phyloP scores from a whole-genome alignment of 2,329 filamentous ascomycete species.

The Leptographium galeiforme region DNA sequence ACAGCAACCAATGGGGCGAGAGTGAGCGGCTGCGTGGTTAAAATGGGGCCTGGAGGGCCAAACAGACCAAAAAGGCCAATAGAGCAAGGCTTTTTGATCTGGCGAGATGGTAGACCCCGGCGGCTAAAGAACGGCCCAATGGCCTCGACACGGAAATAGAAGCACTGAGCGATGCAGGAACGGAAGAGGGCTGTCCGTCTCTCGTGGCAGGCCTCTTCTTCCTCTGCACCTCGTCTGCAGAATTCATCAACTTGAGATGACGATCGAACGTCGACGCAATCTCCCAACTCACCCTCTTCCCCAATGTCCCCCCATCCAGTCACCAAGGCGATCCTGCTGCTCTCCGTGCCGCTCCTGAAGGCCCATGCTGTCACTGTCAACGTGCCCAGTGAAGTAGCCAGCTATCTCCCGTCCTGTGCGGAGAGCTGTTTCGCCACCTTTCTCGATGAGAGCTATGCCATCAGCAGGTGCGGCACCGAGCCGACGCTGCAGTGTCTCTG shows the following conservation, averaged over 20 bases:
- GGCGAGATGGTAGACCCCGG: background rate
- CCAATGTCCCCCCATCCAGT: conserved; percentile 31
- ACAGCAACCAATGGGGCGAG: background rate
- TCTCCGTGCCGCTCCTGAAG: conserved; percentile 4
- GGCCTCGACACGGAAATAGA: background rate
- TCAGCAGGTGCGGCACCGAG: conserved; percentile 30
- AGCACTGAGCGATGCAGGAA: background rate
- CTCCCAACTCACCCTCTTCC: background rate
- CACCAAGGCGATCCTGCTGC: conserved; percentile 18
- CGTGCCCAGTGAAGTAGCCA: conserved; percentile 24
- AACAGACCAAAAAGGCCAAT: no score
- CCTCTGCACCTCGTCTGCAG: no score
- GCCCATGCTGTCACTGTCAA: conserved; percentile 14
- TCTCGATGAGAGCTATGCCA: conserved; percentile 43
- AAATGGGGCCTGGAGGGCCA: background rate
- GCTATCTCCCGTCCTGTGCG: conserved; percentile 44
- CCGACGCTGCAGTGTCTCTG: conserved; percentile 52
- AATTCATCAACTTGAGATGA: no score
- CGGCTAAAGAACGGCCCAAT: background rate
- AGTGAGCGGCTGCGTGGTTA: background rate
- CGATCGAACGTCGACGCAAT: no score
- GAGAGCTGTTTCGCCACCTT: conserved; percentile 49
- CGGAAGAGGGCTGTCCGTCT: background rate
- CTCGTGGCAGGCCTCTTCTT: no score
- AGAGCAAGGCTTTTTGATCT: background rate